phyloP scores from a whole-genome alignment of 192 early-diverging fungal species.

The Entomortierella beljakovae region DNA sequence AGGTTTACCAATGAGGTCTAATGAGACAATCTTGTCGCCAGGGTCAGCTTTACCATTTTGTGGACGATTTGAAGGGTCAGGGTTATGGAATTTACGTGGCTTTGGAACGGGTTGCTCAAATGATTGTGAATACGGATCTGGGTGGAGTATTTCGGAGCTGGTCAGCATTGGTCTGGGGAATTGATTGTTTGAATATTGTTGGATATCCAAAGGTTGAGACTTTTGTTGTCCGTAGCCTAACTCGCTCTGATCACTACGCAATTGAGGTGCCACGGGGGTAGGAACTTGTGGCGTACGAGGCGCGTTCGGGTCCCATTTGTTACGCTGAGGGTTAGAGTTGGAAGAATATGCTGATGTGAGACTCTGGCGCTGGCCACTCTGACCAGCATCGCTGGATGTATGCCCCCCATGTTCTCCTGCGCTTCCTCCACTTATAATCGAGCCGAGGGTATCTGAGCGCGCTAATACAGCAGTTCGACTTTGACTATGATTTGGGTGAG shows the following conservation, averaged over 20 bases:
- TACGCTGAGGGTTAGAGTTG: slow-evolving; percentile 20
- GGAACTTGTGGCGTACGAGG: slow-evolving; percentile 33
- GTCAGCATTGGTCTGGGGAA: slow-evolving; percentile 14
- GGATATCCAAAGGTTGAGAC: slow-evolving; percentile 7
- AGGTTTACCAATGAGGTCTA: slow-evolving; percentile 55
- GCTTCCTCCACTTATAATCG: slow-evolving; percentile 32
- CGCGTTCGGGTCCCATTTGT: slow-evolving; percentile 26
- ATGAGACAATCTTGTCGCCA: slow-evolving; percentile 35
- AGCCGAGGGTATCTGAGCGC: slow-evolving; percentile 45
- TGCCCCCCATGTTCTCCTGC: slow-evolving; percentile 20
- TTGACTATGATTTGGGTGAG: slow-evolving; percentile 4
- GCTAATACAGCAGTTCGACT: slow-evolving; percentile 15
- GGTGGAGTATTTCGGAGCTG: slow-evolving; percentile 16
- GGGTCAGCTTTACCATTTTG: slow-evolving; percentile 37
- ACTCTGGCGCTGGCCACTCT: slow-evolving; percentile 36
- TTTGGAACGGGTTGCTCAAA: slow-evolving; percentile 31
- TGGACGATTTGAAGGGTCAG: slow-evolving; percentile 28
- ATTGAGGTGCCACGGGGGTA: slow-evolving; percentile 8
- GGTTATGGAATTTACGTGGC: slow-evolving; percentile 37
- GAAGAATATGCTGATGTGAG: slow-evolving; percentile 34
- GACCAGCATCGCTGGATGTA: neutral
- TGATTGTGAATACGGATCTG: slow-evolving; percentile 13
- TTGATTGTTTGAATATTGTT: slow-evolving; percentile 18
- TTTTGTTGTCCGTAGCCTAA: slow-evolving; percentile 3
- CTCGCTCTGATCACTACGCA: slow-evolving; percentile 18